Conservation (phyloP, 2,329 filamentous ascomycete genomes). For the Aspergillus floridensis region DNA sequence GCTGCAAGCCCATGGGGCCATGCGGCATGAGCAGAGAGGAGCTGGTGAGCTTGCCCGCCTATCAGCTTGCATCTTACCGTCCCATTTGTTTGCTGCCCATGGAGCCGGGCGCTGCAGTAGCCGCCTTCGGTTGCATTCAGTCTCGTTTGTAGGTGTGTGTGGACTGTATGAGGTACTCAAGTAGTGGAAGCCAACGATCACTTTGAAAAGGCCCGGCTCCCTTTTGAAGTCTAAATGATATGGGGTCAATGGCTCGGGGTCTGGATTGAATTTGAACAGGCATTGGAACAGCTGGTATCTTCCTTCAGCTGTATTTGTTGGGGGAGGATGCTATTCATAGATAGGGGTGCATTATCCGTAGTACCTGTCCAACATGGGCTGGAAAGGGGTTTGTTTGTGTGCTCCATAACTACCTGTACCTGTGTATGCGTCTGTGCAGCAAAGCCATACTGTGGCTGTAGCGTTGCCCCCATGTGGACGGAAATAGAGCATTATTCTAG, state of each 20-base stretch:
- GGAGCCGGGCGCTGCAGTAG: conserved; percentile 11
- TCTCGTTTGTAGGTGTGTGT: neutral
- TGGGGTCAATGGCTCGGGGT: neutral
- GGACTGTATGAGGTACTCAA: neutral
- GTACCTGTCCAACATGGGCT: neutral
- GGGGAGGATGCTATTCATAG: neutral
- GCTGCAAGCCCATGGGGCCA: conserved; percentile 1
- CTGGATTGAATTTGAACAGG: neutral
- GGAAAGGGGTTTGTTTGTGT: neutral
- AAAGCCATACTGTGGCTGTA: conserved; percentile 4
- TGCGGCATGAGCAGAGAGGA: neutral
- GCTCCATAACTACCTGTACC: neutral
- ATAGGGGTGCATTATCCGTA: neutral
- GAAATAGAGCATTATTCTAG: conserved; percentile 1
- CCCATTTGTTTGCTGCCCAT: conserved; percentile 3
- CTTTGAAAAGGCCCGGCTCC: neutral
- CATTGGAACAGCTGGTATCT: neutral
- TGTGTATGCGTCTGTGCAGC: conserved; percentile 1
- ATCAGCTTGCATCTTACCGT: neutral
- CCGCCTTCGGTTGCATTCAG: conserved; percentile 6
- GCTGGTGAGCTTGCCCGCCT: conserved; percentile 5
- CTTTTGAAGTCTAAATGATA: neutral
- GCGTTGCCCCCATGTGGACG: conserved; percentile 7
- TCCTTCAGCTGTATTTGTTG: neutral
- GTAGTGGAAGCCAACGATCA: neutral